Evolutionary conservation across 2,329 filamentous ascomycete genomes (phyloP).

Genomic region (Xylaria sp.): DNA sequence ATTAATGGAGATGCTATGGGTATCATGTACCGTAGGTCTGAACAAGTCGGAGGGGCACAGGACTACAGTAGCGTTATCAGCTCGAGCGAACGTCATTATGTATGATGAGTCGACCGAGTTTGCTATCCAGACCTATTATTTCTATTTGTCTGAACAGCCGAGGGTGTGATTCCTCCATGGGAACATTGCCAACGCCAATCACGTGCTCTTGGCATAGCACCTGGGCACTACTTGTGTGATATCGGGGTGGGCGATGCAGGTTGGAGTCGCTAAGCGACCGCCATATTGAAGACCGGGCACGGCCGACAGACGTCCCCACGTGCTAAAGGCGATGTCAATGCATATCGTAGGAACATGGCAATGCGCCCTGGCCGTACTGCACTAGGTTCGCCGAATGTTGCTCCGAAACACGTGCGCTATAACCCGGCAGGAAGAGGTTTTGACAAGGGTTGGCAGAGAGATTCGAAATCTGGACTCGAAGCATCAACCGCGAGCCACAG

Average conservation of each 20-base stretch:
- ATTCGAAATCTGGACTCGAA: not conserved
- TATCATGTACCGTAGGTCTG: not conserved
- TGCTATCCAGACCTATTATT: conserved; percentile 4
- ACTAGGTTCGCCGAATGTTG: conserved; percentile 1
- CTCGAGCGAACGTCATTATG: conserved; percentile 5
- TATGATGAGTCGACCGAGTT: conserved; percentile 25
- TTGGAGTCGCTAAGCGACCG: conserved; percentile 22
- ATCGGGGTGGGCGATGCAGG: conserved; percentile 14
- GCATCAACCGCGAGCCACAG: not conserved
- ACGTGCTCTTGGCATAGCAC: conserved; percentile 15
- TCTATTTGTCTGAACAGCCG: conserved; percentile 24
- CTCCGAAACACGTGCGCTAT: conserved; percentile 15
- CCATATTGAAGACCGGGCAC: no score
- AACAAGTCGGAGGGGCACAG: not conserved
- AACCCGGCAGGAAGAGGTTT: conserved; percentile 6
- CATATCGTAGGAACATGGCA: conserved; percentile 4
- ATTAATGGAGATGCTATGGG: not conserved
- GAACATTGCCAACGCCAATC: no score
- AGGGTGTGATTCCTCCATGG: conserved; percentile 4
- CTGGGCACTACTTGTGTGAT: conserved; percentile 2
- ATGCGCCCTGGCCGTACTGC: conserved; percentile 10
- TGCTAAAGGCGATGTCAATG: conserved; percentile 18
- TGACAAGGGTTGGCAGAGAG: not conserved
- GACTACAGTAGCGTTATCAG: conserved; percentile 8
- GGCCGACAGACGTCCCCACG: no score